phyloP scores from a whole-genome alignment of 1,139 yeast species.

The Diutina siamensis region DNA sequence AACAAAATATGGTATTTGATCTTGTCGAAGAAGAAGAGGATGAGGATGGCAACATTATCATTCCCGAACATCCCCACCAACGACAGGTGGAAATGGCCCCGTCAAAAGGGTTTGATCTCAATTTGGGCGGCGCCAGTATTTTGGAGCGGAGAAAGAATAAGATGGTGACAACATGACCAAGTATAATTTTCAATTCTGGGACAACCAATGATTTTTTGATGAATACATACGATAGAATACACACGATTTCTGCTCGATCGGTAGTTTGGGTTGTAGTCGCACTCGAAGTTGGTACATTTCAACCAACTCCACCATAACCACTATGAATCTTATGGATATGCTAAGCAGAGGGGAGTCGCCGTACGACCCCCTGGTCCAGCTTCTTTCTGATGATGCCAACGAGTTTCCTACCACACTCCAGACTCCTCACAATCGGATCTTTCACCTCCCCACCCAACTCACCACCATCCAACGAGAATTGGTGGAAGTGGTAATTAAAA shows the following conservation, averaged over 20 bases:
- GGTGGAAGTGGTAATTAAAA: constrained; percentile 37
- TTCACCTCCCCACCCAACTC: constrained; percentile 43
- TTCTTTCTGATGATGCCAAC: not conserved
- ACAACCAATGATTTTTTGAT: too few relatives aligned
- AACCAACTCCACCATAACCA: not conserved
- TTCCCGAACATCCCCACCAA: not conserved
- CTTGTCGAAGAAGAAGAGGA: constrained; percentile 5
- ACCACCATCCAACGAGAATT: constrained; percentile 47
- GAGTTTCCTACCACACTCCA: not conserved
- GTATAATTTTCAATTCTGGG: too few relatives aligned
- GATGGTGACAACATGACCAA: constrained; percentile 10
- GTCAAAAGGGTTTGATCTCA: constrained; percentile 45
- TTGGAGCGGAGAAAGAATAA: constrained; percentile 58
- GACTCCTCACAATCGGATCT: constrained; percentile 17
- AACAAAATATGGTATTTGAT: constrained; percentile 9
- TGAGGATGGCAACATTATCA: not conserved
- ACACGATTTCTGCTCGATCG: too few relatives aligned
- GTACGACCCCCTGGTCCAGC: constrained; percentile 1
- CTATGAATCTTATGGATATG: constrained; percentile 5
- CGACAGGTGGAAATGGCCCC: not conserved
- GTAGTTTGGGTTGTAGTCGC: too few relatives aligned
- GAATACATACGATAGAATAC: not conserved
- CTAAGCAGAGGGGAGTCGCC: not conserved
- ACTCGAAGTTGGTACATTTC: too few relatives aligned
- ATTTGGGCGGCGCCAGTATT: constrained; percentile 69